These are phyloP conservation scores for Penicillium angulare DNA, from an alignment of 495 filamentous ascomycete genomes.

Conservation along the genomic window DNA sequence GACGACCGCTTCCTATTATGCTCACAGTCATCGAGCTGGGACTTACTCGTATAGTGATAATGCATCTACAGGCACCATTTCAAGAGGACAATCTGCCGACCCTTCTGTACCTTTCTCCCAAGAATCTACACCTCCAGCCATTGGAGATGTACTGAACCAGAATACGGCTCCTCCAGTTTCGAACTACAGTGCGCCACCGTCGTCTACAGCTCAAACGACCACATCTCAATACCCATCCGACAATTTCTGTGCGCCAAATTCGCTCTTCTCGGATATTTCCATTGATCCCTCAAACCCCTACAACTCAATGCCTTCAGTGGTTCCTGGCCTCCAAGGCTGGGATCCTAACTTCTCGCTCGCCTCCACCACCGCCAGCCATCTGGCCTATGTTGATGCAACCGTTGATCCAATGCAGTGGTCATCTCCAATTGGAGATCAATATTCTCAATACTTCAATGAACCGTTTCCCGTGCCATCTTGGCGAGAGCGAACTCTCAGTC, in stretches of 20 bases:
- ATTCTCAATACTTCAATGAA: conserved; percentile 50
- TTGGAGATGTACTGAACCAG: conserved; percentile 20
- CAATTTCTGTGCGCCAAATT: conserved; percentile 17
- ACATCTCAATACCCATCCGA: conserved; percentile 22
- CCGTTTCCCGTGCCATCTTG: conserved; percentile 42
- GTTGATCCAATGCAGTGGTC: conserved; percentile 43
- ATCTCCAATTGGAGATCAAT: conserved; percentile 44
- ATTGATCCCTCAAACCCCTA: conserved; percentile 45
- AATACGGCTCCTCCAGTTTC: conserved; percentile 16
- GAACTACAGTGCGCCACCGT: conserved; percentile 18
- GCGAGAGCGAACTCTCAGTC: conserved; percentile 63
- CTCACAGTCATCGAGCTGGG: conserved; percentile 28
- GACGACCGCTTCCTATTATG: conserved; percentile 34
- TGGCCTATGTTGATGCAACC: conserved; percentile 39
- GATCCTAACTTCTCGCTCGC: conserved; percentile 44
- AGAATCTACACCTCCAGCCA: conserved; percentile 22
- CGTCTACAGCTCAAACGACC: conserved; percentile 6
- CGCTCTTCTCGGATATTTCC: conserved; percentile 27
- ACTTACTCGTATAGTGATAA: conserved; percentile 33
- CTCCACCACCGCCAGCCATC: conserved; percentile 40
- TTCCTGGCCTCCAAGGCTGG: conserved; percentile 50
- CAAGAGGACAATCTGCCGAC: conserved; percentile 40
- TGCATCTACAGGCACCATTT: conserved; percentile 32
- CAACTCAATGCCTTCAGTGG: conserved; percentile 44
- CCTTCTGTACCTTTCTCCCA: conserved; percentile 27